A percentile compares a stretch with the other conserved stretches of the same genome.
These are phyloP conservation scores for Aspergillus uvarum DNA, from an alignment of 2,329 filamentous ascomycete species.

Conservation along the genomic window DNA sequence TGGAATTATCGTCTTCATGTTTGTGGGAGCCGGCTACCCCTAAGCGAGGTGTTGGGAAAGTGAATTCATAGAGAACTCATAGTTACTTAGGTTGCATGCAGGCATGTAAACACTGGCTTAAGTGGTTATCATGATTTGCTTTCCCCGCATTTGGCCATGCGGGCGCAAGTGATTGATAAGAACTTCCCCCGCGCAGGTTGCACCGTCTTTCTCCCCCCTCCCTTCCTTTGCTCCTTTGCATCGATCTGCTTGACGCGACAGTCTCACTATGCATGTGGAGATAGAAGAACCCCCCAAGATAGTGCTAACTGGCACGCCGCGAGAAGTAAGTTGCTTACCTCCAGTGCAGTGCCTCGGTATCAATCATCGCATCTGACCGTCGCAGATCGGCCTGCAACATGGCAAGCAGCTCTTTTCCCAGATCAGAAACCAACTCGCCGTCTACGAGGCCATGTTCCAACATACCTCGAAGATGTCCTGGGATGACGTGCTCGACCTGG, in stretches of 20 bases:
- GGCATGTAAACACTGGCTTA: too few species aligned
- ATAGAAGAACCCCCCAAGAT: conserved; percentile 23
- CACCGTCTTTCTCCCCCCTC: too few species aligned
- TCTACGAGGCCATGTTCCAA: conserved; percentile 51
- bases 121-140: neutral
- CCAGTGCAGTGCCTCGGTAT: neutral
- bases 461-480: conserved; percentile 50
- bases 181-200: neutral
- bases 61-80: too few species aligned
- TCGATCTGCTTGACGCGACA: too few species aligned
- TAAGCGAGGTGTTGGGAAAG: too few species aligned
- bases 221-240: too few species aligned
- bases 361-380: neutral
- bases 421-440: conserved; percentile 45
- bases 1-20: too few species aligned
- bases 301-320: conserved; percentile 24
- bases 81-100: too few species aligned
- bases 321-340: conserved; percentile 22
- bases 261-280: conserved; percentile 47
- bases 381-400: conserved; percentile 52
- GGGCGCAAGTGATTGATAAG: neutral
- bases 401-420: conserved; percentile 42
- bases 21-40: too few species aligned
- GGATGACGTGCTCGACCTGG: conserved; percentile 47
- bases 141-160: neutral